Conservation (phyloP, 495 filamentous ascomycete genomes). For the Neurospora sp. region DNA sequence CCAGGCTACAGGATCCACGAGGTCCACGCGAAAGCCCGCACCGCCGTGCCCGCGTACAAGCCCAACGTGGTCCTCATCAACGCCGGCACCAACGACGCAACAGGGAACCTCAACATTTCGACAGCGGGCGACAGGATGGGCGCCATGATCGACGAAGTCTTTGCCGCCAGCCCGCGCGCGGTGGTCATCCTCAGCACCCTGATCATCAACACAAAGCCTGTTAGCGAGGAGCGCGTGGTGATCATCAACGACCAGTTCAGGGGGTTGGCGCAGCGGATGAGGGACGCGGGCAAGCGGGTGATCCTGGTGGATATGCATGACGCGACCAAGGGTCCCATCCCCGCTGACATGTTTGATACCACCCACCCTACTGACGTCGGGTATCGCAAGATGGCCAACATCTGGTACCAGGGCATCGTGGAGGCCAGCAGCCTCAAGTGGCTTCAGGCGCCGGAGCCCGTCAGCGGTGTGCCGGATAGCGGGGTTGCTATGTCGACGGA, state of each 20-base stretch:
- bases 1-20: conserved; percentile 38
- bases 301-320: conserved; percentile 42
- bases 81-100: conserved; percentile 41
- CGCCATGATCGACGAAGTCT: conserved; percentile 30
- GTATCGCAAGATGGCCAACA: conserved; percentile 43
- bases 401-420: conserved; percentile 39
- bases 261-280: conserved; percentile 22
- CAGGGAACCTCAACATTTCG: conserved; percentile 13
- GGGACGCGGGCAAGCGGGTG: conserved; percentile 19
- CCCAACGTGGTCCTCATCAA: conserved; percentile 43
- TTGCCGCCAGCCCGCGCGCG: conserved; percentile 26
- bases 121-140: conserved; percentile 24
- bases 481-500: background rate
- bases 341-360: conserved; percentile 32
- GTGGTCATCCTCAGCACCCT: conserved; percentile 43
- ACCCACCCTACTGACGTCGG: conserved; percentile 42
- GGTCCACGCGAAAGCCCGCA: conserved; percentile 24
- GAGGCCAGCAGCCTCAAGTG: conserved; percentile 16
- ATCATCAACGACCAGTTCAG: conserved; percentile 32
- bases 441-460: conserved; percentile 14
- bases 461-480: conserved; percentile 13
- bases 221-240: conserved; percentile 18
- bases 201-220: conserved; percentile 24
- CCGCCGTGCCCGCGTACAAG: conserved; percentile 20
- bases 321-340: conserved; percentile 14